These are phyloP conservation scores for Syncephalastrum sp. DNA, from an alignment of 371 early-diverging fungal species.

Conservation along the genomic window DNA sequence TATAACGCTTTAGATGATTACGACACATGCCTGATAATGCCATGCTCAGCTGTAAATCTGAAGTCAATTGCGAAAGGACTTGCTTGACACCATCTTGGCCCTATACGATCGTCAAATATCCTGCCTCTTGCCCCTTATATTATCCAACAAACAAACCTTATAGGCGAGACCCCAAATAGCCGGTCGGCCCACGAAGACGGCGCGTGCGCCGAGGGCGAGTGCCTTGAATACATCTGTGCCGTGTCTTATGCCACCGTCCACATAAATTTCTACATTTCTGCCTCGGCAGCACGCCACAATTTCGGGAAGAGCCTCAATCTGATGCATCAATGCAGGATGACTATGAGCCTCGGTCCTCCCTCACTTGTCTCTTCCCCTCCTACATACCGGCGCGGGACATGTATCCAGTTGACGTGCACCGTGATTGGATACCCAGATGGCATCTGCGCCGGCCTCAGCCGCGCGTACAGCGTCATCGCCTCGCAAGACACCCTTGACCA, in stretches of 20 bases:
- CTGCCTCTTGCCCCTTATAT: background rate
- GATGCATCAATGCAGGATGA: conserved; percentile 3
- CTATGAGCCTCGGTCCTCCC: background rate
- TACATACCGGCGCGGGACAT: conserved; percentile 43
- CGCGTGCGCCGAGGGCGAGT: conserved; percentile 69
- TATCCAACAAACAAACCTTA: conserved; percentile 13
- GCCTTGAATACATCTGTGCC: conserved; percentile 74
- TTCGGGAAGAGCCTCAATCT: conserved; percentile 61
- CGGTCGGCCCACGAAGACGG: conserved; percentile 73
- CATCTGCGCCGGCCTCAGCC: conserved; percentile 55
- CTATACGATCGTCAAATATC: conserved; percentile 2
- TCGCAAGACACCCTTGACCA: conserved; percentile 72
- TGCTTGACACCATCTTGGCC: conserved; percentile 17
- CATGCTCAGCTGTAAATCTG: conserved; percentile 24
- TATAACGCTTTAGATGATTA: background rate
- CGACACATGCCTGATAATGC: conserved; percentile 18
- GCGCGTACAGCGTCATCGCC: conserved; percentile 73
- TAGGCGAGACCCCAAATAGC: conserved; percentile 53
- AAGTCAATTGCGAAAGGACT: conserved; percentile 16
- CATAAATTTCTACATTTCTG: conserved; percentile 56
- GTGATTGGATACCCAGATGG: conserved; percentile 78
- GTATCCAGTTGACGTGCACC: conserved; percentile 80
- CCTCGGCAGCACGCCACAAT: conserved; percentile 53
- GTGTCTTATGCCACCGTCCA: conserved; percentile 71
- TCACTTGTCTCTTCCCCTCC: background rate